phyloP scores from a whole-genome alignment of 2,329 filamentous ascomycete species.

The Canariomyces notabilis region DNA sequence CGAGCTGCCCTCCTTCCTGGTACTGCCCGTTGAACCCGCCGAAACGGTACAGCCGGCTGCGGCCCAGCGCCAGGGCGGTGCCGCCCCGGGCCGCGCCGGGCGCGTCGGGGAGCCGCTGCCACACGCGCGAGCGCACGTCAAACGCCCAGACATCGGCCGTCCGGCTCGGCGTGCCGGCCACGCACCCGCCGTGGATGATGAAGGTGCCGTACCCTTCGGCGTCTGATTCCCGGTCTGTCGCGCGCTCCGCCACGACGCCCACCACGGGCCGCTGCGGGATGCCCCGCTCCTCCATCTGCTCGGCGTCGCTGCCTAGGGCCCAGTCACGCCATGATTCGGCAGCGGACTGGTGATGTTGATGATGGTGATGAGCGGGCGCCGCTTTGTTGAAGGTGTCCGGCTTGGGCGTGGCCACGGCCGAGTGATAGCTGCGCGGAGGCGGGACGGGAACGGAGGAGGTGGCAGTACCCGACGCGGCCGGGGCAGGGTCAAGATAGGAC shows the following conservation, averaged over 20 bases:
- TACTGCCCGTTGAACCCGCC: slow-evolving; percentile 70
- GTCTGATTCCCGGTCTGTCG: slow-evolving; percentile 55
- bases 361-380: slow-evolving; percentile 29
- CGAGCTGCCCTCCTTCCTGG: slow-evolving; percentile 67
- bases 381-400: slow-evolving; percentile 44
- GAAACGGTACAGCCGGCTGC: slow-evolving; percentile 67
- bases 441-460: slow-evolving; percentile 38
- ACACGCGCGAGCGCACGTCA: slow-evolving; percentile 56
- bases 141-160: slow-evolving; percentile 73
- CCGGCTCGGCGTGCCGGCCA: slow-evolving; percentile 53
- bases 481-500: slow-evolving; percentile 57
- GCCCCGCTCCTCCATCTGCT: slow-evolving; percentile 46
- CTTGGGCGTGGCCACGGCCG: slow-evolving; percentile 51
- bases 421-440: slow-evolving; percentile 66
- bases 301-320: slow-evolving; percentile 47
- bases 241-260: slow-evolving; percentile 51
- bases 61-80: slow-evolving; percentile 58
- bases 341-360: slow-evolving; percentile 25
- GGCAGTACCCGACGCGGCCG: slow-evolving; percentile 27
- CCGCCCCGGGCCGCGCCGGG: slow-evolving; percentile 64
- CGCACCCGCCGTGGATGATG: slow-evolving; percentile 72
- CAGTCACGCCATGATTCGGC: slow-evolving; percentile 50
- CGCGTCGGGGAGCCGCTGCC: slow-evolving; percentile 63
- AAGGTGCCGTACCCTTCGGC: slow-evolving; percentile 66
- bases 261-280: slow-evolving; percentile 57